Base-by-base conservation (phyloP, 805 yeast species). In the Grigorovia jiainica region DNA sequence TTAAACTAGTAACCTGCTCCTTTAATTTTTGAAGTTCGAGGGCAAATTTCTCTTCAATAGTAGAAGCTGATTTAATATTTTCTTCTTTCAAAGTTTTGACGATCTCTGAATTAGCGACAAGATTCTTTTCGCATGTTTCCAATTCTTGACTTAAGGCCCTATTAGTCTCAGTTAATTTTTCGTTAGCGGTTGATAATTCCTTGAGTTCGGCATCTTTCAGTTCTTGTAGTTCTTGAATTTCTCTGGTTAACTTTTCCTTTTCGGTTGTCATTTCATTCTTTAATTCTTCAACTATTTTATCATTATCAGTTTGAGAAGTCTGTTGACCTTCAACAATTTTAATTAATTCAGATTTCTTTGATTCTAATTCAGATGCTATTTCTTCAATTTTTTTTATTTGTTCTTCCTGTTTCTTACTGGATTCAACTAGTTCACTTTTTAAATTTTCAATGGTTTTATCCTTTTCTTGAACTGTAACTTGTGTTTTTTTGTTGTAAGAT, bases 1-100 rank as follows among this genome's bases (percentile, higher is more conserved):
- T 43, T 29, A 47, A 23, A 34, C 34, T 13, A n/a, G 18, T 34
- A 17, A 42, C 21, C 34, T 41, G 17, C n/a, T 39, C 34, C 5
- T 30, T 4, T 20, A 40, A 31, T 24, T 36, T 23, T 8, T 43
- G 39, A 30, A 42, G 36, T 24, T 46, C 45, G 8, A 38, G 23
- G 13, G 40, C 30, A 13, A 36, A 36, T 13, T 36, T 36, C 35
- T 38, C 29, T 7, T 44, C 29, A 3, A 33, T 18, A 17, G 24
- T 34, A 5, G 32, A 24, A 5, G 4, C 24, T 11, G 30, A 7
- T 17, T 32, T 23, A 4, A 33, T 17, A 7, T 23, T 25, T 17
- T 33, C 19, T 11, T 9, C 13, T 13, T 39, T 24, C n/a, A n/a
- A n/a, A n/a, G n/a, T n/a, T n/a, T n/a, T n/a, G n/a, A n/a, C n/a